Base-by-base conservation (phyloP, 116 monocot species). In the Papilionanthe hybrid region DNA sequence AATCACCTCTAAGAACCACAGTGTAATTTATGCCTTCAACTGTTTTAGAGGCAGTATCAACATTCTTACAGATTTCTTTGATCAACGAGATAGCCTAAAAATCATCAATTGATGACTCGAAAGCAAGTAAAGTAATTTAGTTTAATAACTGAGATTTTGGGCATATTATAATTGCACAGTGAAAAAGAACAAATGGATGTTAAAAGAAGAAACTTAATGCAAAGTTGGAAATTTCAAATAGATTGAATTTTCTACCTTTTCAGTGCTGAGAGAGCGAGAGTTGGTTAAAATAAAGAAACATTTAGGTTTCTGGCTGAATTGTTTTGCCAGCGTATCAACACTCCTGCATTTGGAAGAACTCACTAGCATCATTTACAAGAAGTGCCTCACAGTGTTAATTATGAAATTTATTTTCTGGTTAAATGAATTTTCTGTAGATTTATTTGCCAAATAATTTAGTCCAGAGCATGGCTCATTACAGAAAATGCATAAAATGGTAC, bases 221-320 rank as follows among this genome's bases (percentile, higher is more conserved):
- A 17, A 69, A 69, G 37, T 0, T 37, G 37, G 32, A 15, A 17
- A 12, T 37, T 13, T 68, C 17, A 69, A 75, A 23, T 75, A 42
- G 10, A 75, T 29, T 44, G 42, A 83, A 67, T 50, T 78, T 0
- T 42, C 45, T 89, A 94, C 98, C 94, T 94, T 94, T 67, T 98
- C 93, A 72, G 92, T 81, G 68, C 86, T 94, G 72, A 98, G 57
- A 63, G 98, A 84, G 79, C 98, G 86, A 49, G 98, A 98, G 83
- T 98, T 98, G 9, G 98, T 98, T 60, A 98, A 85, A 86, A 98
- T 93, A 72, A 94, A 98, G 80, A 98, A 94, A 78, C 98, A 98
- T 7, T 78, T 55, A 58, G 87, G 87, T 30, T 72, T 82, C 82
- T 89, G 94, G 25, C 77, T 79, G 77, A 98, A 92, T 81, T 98